Percentiles rank a stretch among this genome's conserved stretches.
These are phyloP conservation scores for Echeveria elegans DNA, from an alignment of 164 flowering plant species.

Conservation along the genomic window DNA sequence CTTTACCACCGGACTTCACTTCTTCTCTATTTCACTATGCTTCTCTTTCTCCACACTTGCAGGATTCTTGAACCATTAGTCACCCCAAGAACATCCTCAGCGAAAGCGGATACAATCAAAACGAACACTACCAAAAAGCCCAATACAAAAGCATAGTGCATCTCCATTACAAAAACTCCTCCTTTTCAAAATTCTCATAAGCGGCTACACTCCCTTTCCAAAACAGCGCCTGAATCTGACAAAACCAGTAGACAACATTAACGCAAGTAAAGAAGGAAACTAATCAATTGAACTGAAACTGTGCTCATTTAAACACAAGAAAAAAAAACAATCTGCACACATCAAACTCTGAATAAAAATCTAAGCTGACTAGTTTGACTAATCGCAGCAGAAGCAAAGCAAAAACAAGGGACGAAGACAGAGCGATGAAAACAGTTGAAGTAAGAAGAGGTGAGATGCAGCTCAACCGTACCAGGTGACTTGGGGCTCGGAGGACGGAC, in stretches of 20 bases:
- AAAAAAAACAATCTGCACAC: neutral
- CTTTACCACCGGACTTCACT: conserved; percentile 8
- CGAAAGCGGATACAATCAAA: conserved; percentile 10
- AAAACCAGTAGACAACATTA: neutral
- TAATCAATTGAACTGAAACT: neutral
- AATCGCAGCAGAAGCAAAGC: neutral
- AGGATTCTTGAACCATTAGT: conserved; percentile 11
- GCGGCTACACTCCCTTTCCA: neutral
- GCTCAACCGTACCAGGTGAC: neutral
- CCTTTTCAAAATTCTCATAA: neutral
- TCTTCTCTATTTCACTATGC: conserved; percentile 4
- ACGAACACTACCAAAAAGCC: conserved; percentile 13
- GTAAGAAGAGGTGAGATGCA: neutral
- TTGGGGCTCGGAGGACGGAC: neutral
- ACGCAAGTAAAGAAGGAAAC: neutral
- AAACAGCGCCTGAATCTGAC: neutral
- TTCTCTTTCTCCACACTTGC: conserved; percentile 7
- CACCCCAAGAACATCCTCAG: conserved; percentile 25
- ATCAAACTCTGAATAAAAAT: neutral
- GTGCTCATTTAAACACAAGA: neutral
- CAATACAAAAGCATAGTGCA: conserved; percentile 8
- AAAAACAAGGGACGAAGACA: neutral
- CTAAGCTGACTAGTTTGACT: neutral
- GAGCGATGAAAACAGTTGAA: neutral
- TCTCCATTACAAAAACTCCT: conserved; percentile 18